Evolutionary conservation across 768 basidiomycete genomes (phyloP).

Genomic region (Auricularia cornea): DNA sequence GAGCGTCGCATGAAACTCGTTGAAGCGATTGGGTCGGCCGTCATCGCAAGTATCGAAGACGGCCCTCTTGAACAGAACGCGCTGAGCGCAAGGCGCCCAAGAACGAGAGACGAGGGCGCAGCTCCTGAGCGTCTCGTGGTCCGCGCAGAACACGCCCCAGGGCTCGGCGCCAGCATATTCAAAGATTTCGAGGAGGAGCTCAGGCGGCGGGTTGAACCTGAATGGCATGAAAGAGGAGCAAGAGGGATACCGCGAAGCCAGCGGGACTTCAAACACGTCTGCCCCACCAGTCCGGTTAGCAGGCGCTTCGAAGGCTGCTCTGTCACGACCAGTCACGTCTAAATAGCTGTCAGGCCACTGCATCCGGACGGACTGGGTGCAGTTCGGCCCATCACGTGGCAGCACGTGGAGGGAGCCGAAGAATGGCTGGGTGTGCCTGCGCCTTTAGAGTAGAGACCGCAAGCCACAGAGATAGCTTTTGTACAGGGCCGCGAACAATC

Average conservation of each 20-base stretch:
- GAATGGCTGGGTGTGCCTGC: no score
- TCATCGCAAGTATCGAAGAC: not conserved
- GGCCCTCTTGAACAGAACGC: not conserved
- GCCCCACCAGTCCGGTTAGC: not conserved
- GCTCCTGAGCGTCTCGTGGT: not conserved
- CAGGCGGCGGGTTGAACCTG: not conserved
- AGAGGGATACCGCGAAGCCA: not conserved
- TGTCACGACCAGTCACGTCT: not conserved
- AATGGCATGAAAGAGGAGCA: not conserved
- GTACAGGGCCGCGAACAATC: no score
- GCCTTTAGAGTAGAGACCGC: no score
- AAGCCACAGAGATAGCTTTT: no score
- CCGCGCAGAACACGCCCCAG: not conserved
- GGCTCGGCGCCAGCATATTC: not conserved
- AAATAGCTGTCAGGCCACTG: not conserved
- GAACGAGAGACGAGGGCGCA: not conserved
- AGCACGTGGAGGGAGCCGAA: not conserved
- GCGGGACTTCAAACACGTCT: not conserved
- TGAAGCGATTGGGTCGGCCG: not conserved
- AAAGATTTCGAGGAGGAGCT: not conserved
- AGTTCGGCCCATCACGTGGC: not conserved
- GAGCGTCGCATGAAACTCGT: not conserved
- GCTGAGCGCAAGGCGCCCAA: not conserved
- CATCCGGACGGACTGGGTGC: not conserved
- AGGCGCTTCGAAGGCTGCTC: not conserved